Base-by-base conservation (phyloP, 441 rosid species). In the Metrosideros polymorpha region DNA sequence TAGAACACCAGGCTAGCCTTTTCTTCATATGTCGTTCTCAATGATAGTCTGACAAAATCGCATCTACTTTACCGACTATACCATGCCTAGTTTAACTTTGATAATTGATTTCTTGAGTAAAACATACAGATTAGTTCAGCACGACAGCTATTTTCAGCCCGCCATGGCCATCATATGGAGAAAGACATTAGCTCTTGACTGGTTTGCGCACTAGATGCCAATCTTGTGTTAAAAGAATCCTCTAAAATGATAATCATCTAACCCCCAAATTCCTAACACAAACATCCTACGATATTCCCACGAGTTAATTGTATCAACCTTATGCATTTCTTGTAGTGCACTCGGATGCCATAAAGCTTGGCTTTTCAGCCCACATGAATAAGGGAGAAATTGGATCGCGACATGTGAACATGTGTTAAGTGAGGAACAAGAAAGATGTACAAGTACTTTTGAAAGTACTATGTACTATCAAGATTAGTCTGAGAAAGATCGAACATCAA, bases 141-240 rank as follows among this genome's bases (percentile, higher is more conserved):
- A 0, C 3, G 2, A 8, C 8, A 61, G 15, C 3, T 61, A 9
- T 4, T 61, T 30, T 61, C 13, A 1, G 22, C 39, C 1, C 7
- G 1, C 39, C 1, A 0, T 6, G 5, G 1, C 30, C 8, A 29
- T 30, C 3, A 2, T 17, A 12, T 18, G 24, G 12, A 30, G 42
- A 4, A 1, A 4, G 12, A 43, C 1, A 30, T 7, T 61, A 61
- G 24, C 2, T 61, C 5, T 18, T 3, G 3, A 61, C 1, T 4
- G 29, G 5, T 30, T 7, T 61, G 24, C 4, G 42, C 42, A 7
- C 1, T 0, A 1, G 47, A 39, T 47, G 8, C 14, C 27, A 32
- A 32, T 9, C 12, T 2, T 3, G 27, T 7, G 12, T 18, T 32
- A 9, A 9, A 63, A 63, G n/a, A 9, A 63, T 18, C 27, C 45